phyloP scores from a whole-genome alignment of 176 grass and related monocot species.

The Oryza australiensis region DNA sequence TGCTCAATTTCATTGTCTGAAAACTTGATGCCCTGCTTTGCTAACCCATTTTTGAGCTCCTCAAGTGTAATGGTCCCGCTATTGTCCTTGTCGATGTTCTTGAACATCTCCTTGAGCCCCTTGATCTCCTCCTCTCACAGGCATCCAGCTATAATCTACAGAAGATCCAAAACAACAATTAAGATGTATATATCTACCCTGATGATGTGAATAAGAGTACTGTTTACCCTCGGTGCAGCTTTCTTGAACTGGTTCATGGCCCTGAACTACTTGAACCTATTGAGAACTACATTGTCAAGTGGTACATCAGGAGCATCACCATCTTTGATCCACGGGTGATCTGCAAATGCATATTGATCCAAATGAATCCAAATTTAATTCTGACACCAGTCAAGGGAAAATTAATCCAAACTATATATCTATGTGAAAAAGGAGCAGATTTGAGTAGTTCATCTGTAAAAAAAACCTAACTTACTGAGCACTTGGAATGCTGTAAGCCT shows the following conservation, averaged over 20 bases:
- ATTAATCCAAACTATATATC: too few species aligned
- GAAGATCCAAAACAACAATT: background rate
- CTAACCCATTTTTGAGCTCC: slow-evolving; percentile 70
- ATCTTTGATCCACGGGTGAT: slow-evolving; percentile 95
- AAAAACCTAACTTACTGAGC: slow-evolving; percentile 51
- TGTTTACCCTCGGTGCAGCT: slow-evolving; percentile 63
- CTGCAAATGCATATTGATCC: background rate
- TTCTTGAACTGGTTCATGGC: slow-evolving; percentile 97
- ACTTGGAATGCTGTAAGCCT: slow-evolving; percentile 76
- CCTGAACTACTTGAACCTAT: slow-evolving; percentile 79
- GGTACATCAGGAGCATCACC: slow-evolving; percentile 76
- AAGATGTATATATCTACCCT: background rate
- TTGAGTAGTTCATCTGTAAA: background rate
- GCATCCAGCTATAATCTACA: slow-evolving; percentile 78
- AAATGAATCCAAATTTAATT: background rate
- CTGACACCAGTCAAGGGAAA: too few species aligned
- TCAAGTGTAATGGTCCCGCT: slow-evolving; percentile 84
- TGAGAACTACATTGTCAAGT: slow-evolving; percentile 76
- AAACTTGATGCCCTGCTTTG: slow-evolving; percentile 72
- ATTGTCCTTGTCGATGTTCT: slow-evolving; percentile 81
- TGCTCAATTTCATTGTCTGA: slow-evolving; percentile 71
- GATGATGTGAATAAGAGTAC: background rate
- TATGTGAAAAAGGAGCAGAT: background rate
- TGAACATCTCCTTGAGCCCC: slow-evolving; percentile 93
- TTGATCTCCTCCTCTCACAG: slow-evolving; percentile 88